Conservation (phyloP, 164 flowering plant genomes). For the Houttuynia cordata region DNA sequence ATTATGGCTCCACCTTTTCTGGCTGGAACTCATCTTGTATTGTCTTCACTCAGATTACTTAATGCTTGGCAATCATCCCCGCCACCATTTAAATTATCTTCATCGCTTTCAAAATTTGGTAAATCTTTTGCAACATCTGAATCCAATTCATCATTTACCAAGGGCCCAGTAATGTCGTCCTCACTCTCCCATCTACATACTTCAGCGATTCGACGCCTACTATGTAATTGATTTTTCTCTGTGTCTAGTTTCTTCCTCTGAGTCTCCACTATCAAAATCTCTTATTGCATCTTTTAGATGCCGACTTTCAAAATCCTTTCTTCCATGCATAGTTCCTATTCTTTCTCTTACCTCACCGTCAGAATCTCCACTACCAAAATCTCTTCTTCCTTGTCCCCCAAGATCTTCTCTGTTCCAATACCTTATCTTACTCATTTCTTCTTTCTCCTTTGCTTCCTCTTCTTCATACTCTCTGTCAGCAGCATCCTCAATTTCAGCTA, state of each 20-base stretch:
- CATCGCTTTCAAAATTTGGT: conserved; percentile 22
- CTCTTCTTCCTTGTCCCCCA: conserved; percentile 41
- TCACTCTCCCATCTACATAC: conserved; percentile 20
- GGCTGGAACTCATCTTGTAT: conserved; percentile 11
- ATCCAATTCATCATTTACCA: conserved; percentile 34
- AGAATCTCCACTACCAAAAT: conserved; percentile 15
- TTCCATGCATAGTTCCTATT: not conserved
- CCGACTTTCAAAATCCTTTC: not conserved
- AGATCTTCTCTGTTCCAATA: conserved; percentile 65
- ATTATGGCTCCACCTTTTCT: conserved; percentile 11
- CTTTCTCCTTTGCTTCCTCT: conserved; percentile 82
- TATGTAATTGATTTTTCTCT: conserved; percentile 14
- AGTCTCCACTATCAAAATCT: conserved; percentile 6
- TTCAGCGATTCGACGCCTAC: conserved; percentile 13
- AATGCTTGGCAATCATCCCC: conserved; percentile 2
- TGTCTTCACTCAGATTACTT: conserved; percentile 8
- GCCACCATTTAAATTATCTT: conserved; percentile 15
- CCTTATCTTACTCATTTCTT: conserved; percentile 50
- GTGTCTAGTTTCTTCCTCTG: conserved; percentile 25
- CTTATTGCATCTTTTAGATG: conserved; percentile 26
- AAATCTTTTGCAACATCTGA: conserved; percentile 17
- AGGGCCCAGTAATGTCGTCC: conserved; percentile 9
- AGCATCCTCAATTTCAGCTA: conserved; percentile 92
- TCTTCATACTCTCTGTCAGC: conserved; percentile 87
- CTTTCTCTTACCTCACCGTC: not conserved